Conservation (phyloP, 2,329 filamentous ascomycete genomes). For the Xylariaceae sp. region DNA sequence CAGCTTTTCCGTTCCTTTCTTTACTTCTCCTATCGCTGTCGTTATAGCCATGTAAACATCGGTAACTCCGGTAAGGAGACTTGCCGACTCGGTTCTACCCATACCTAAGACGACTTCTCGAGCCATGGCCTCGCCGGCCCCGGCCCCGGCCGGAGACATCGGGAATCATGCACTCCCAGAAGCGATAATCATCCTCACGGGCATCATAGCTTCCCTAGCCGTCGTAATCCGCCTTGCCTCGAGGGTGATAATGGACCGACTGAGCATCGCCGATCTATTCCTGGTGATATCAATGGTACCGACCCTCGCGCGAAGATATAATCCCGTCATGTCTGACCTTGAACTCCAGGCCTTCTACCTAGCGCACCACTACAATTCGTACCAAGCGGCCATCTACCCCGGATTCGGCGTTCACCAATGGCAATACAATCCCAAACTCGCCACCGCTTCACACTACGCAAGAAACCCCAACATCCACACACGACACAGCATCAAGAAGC, state of each 20-base stretch:
- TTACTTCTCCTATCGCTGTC: background rate
- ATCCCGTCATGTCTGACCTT: background rate
- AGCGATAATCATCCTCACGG: background rate
- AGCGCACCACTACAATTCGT: slow-evolving; percentile 17
- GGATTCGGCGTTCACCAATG: slow-evolving; percentile 18
- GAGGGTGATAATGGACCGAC: background rate
- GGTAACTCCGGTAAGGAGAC: background rate
- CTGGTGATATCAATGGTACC: too few relatives aligned
- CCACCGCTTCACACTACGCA: slow-evolving; percentile 18
- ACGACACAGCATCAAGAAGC: background rate
- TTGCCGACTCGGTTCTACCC: too few relatives aligned
- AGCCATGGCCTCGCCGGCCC: too few relatives aligned
- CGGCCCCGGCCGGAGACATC: slow-evolving; percentile 2
- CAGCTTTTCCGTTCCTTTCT: background rate
- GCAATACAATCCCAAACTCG: slow-evolving; percentile 13
- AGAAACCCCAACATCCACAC: background rate
- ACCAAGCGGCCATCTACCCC: slow-evolving; percentile 16
- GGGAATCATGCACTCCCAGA: slow-evolving; percentile 2
- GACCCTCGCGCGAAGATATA: too few relatives aligned
- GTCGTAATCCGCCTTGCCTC: background rate
- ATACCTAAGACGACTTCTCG: too few relatives aligned
- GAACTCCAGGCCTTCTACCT: slow-evolving; percentile 11
- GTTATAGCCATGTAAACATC: background rate
- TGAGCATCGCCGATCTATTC: too few relatives aligned
- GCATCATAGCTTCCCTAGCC: background rate